A percentile compares a stretch with the other conserved stretches of the same genome.
phyloP scores from a whole-genome alignment of 2,329 filamentous ascomycete species.

The Colletotrichum sp. region DNA sequence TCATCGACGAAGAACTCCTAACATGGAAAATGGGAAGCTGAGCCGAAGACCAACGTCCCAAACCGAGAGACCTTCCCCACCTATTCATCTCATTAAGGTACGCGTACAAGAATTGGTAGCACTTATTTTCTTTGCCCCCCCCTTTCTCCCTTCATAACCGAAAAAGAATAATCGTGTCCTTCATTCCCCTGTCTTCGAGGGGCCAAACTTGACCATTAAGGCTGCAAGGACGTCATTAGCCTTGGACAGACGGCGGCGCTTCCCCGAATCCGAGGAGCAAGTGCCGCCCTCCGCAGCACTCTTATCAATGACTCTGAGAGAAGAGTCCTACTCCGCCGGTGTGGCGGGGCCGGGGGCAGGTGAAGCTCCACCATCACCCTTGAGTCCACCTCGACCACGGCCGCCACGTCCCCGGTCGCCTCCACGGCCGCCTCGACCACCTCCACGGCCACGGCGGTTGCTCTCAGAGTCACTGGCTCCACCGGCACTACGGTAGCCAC shows the following conservation, averaged over 20 bases:
- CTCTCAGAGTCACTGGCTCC: conserved; percentile 75
- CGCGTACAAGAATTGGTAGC: conserved; percentile 26
- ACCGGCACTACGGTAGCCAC: conserved; percentile 85
- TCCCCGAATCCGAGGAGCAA: neutral
- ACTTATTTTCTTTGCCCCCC: conserved; percentile 16
- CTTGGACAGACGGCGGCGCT: neutral
- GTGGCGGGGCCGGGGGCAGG: conserved; percentile 58
- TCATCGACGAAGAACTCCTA: conserved; percentile 13
- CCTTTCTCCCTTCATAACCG: conserved; percentile 13
- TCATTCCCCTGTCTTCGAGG: conserved; percentile 5
- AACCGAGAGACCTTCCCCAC: conserved; percentile 1
- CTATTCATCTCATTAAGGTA: conserved; percentile 22
- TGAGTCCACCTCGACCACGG: conserved; percentile 60
- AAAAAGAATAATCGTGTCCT: conserved; percentile 12
- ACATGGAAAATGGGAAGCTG: conserved; percentile 1
- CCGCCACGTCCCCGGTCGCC: conserved; percentile 62
- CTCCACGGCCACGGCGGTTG: conserved; percentile 61
- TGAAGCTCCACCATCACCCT: conserved; percentile 62
- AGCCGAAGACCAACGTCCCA: neutral
- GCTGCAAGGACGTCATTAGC: conserved; percentile 18
- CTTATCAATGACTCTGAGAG: conserved; percentile 10
- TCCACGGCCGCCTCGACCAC: conserved; percentile 61
- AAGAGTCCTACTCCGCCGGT: conserved; percentile 38
- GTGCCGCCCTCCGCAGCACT: neutral
- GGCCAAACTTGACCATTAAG: conserved; percentile 17